phyloP scores from a whole-genome alignment of 78 protist genomes.

The Polysphondylium violaceum region DNA sequence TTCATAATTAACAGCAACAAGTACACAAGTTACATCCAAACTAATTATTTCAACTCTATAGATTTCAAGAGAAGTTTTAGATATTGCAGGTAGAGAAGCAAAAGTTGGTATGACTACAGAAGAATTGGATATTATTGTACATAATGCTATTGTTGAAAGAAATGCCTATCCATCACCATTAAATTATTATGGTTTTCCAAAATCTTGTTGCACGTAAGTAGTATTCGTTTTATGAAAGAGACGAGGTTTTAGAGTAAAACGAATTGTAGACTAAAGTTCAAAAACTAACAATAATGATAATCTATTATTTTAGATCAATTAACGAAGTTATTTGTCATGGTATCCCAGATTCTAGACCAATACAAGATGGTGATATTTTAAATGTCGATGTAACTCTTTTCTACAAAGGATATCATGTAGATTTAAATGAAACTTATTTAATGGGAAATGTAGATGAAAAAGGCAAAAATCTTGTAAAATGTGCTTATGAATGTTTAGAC shows the following conservation, averaged over 20 bases:
- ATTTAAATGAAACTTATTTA: constrained; percentile 93
- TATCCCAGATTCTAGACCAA: constrained; percentile 94
- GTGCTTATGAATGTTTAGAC: constrained; percentile 73
- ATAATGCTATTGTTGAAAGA: constrained; percentile 90
- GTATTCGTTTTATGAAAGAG: not conserved
- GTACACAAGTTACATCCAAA: not conserved
- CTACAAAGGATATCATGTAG: constrained; percentile 95
- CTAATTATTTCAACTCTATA: not conserved
- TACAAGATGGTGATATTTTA: constrained; percentile 95
- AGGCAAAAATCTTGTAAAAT: constrained; percentile 71
- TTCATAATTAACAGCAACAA: not conserved
- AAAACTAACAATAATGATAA: not conserved
- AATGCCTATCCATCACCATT: constrained; percentile 97
- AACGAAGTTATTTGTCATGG: constrained; percentile 99
- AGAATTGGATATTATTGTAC: constrained; percentile 92
- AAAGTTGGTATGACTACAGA: constrained; percentile 94
- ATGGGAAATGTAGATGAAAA: constrained; percentile 92
- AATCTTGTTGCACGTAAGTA: constrained; percentile 91
- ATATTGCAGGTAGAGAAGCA: constrained; percentile 87
- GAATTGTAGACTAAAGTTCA: not conserved
- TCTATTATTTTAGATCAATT: constrained; percentile 58
- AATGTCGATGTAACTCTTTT: constrained; percentile 96
- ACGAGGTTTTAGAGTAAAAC: not conserved
- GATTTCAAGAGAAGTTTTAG: constrained; percentile 92
- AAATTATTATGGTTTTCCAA: constrained; percentile 95